A percentile compares a stretch with the other conserved stretches of the same genome.
Conservation (phyloP, 306 rosid species). For the Fragaria iinumae region DNA sequence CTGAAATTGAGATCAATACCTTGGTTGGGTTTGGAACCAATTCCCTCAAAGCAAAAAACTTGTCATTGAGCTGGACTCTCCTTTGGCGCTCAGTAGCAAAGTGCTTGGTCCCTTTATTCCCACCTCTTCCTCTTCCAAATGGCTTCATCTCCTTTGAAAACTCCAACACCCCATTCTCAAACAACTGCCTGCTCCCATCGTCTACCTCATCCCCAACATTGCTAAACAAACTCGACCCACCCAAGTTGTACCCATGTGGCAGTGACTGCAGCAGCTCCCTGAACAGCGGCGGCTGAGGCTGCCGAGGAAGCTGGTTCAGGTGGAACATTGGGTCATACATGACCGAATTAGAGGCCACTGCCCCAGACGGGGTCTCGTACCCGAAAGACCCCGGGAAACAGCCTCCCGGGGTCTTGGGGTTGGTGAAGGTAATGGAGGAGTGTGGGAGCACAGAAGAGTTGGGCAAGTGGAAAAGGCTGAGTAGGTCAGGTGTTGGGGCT, state of each 20-base stretch:
- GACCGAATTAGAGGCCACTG: slow-evolving; percentile 9
- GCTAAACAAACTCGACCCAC: slow-evolving; percentile 41
- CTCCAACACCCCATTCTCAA: slow-evolving; percentile 70
- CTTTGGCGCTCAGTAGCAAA: slow-evolving; percentile 54
- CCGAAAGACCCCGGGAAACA: slow-evolving; percentile 42
- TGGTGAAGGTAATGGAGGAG: slow-evolving; percentile 53
- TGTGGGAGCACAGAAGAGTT: slow-evolving; percentile 47
- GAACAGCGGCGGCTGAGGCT: slow-evolving; percentile 79
- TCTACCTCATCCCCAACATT: slow-evolving; percentile 62
- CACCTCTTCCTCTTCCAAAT: slow-evolving; percentile 46
- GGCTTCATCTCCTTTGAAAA: slow-evolving; percentile 42
- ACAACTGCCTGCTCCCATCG: slow-evolving; percentile 43
- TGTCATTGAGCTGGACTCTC: slow-evolving; percentile 54
- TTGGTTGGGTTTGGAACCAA: slow-evolving; percentile 69
- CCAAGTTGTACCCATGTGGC: slow-evolving; percentile 65
- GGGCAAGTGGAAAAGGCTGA: slow-evolving; percentile 68
- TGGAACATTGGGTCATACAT: slow-evolving; percentile 70
- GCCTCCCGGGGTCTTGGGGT: slow-evolving; percentile 35
- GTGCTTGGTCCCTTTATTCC: slow-evolving; percentile 42
- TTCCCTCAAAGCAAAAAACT: slow-evolving; percentile 39
- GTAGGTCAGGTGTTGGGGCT: slow-evolving; percentile 55
- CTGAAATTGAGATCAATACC: slow-evolving; percentile 27
- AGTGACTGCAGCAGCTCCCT: slow-evolving; percentile 69
- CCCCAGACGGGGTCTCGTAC: slow-evolving; percentile 3
- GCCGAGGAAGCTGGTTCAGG: slow-evolving; percentile 76